Evolutionary conservation across 805 yeast species (phyloP).

Genomic region (Saturnispora halmiae): DNA sequence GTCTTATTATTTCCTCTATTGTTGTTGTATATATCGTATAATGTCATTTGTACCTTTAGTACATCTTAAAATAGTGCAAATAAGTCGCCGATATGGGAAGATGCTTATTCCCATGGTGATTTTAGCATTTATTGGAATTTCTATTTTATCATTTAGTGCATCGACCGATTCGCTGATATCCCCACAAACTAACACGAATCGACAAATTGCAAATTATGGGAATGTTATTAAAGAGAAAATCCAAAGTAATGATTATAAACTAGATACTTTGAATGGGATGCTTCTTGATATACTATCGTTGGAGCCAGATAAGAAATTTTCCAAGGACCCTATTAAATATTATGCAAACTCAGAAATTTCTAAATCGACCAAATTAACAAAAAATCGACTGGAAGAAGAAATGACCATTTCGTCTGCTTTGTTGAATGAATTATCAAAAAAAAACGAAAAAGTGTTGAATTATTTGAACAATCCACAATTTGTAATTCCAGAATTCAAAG

Average conservation of each 20-base stretch:
- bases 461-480: slow-evolving; percentile 2
- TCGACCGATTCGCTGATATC: no score
- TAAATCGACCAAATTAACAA: neutral
- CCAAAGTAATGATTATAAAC: neutral
- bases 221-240: slow-evolving; percentile 1
- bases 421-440: slow-evolving; percentile 8
- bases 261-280: slow-evolving; percentile 1
- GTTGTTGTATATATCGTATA: no score
- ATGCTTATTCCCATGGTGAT: no score
- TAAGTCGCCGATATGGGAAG: no score
- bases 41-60: no score
- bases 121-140: neutral
- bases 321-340: neutral
- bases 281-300: slow-evolving; percentile 1
- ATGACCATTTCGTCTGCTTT: slow-evolving; percentile 7
- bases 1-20: no score
- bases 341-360: neutral
- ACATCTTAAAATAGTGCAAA: no score
- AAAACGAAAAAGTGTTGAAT: slow-evolving; percentile 5
- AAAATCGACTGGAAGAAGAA: neutral
- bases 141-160: neutral
- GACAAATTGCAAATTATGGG: neutral
- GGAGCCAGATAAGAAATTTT: neutral
- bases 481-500: slow-evolving; percentile 10
- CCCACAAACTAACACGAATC: neutral